Evolutionary conservation across 805 yeast genomes (phyloP), one percentile per base, ranked within the genome.

Genomic region (Saccharomycopsis selenospora): DNA sequence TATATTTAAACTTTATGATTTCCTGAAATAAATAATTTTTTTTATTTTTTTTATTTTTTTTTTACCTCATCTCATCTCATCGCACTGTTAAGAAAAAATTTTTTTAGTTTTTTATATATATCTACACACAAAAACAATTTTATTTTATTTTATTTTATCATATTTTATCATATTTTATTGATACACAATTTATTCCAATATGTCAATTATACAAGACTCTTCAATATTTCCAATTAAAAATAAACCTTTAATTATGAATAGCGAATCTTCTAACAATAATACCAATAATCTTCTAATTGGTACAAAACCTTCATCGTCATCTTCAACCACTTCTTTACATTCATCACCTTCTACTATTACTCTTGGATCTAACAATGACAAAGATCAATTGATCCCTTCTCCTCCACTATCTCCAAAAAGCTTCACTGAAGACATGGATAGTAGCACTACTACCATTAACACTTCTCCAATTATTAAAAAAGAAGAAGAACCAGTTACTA

Each of bases 371-470:
- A n/a, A n/a, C n/a, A n/a, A n/a, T n/a, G 24, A 24, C 4, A 24
- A 43, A 23, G 64, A 62, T 30, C 59, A 54, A 30, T 57, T 63
- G 4, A 71, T 71, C 23, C 69, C 71, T 36, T 70, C 75, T 11
- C 76, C 76, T 4, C 75, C 75, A 41, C 59, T 69, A 49, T 70
- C 75, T 2, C 75, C 76, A 10, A 36, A 22, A 25, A 22, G 24
- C 8, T 28, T 18, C n/a, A n/a, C n/a, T n/a, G n/a, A n/a, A n/a
- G n/a, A n/a, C n/a, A n/a, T n/a, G n/a, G n/a, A n/a, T n/a, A n/a
- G n/a, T n/a, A n/a, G n/a, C n/a, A n/a, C n/a, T n/a, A n/a, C n/a
- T n/a, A n/a, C n/a, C n/a, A n/a, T n/a, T n/a, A n/a, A n/a, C n/a
- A n/a, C n/a, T n/a, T 11, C 10, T 11, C 30, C 30, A 28, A 28